Base-by-base conservation (phyloP, 352 stramenopile genomes). In the Globisporangium middletonii region DNA sequence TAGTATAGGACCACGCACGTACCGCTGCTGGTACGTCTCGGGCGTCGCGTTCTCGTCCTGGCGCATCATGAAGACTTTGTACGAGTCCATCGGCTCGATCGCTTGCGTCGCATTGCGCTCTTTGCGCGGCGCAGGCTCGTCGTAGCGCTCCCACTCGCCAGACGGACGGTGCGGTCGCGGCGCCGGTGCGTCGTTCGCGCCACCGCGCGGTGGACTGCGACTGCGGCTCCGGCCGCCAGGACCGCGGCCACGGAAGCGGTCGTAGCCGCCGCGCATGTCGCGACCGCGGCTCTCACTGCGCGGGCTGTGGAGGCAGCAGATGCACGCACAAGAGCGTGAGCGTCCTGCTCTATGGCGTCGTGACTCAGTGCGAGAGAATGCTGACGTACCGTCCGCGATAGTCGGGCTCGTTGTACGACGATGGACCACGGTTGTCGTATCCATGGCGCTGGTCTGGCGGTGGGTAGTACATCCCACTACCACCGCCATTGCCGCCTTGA, bases 61-160 rank as follows among this genome's bases (percentile, higher is more conserved):
- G 11, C 78, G 81, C 83, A 94, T 94, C 81, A 94, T 94, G 60
- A 89, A 94, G 15, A 88, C 77, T 57, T 94, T 94, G 70, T 94
- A 94, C 43, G 83, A 87, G 53, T 88, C 75, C 62, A 94, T 72
- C 3, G 82, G 77, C 58, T 94, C 83, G 12, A 84, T 83, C 26
- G 69, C 55, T 15, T 73, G 58, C 42, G 77, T 72, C 0, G 68
- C 65, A 47, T 70, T 64, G 19, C 72, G 72, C 50, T 71, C 41
- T 41, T 71, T 65, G 6, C 59, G 65, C 9, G 52, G 62, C 33
- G 50, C 51, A 11, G 50, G 48, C 11, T 64, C 48, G 27, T 66
- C 59, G 23, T 60, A 57, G 46, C 59, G 59, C 46, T 65, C 60
- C 60, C 60, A 65, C 11, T 65, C 60, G 43, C 60, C 60, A 28